Evolutionary conservation across 1,139 yeast genomes (phyloP), one percentile per base, ranked within the genome.

Genomic region (Saccharomyces hybrid): DNA sequence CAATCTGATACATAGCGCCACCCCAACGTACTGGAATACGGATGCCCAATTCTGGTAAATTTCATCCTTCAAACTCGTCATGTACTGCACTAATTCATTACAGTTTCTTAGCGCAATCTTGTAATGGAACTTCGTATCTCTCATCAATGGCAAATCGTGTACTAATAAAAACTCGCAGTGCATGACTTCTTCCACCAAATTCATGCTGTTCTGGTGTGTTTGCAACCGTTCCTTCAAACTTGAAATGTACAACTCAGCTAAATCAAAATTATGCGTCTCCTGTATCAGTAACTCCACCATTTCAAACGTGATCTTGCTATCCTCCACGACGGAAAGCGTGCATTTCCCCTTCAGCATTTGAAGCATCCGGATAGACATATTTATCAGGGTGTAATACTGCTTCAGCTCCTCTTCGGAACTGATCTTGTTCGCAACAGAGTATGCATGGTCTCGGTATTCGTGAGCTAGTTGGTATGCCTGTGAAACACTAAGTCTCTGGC

Each of bases 181-280:
- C 61, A 67, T 57, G 52, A 60, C 58, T 14, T 62, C 61, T 19
- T 58, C 55, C 27, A 62, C 38, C 16, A 59, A 32, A 4, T 52
- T 42, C n/a, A 53, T 48, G 14, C 55, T 58, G 14, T 53, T 42
- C 42, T 62, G 59, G 49, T 59, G 60, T 42, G 58, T 58, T 34
- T 58, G 55, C 14, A 66, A 50, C 47, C 67, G 54, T 49, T 64
- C 67, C 28, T 60, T 56, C 26, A 64, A 50, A 16, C 65, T 54
- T 2, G 65, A 61, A 12, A 68, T 48, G 52, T 65, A 65, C 32
- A 55, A 58, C 56, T 67, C 70, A 1, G 70, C 71, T 24, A 65
- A 47, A 16, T 68, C 70, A 14, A 57, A 51, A 42, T 62, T 61
- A 21, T 56, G 54, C 1, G 71, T 68, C 54, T 68, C 71, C 9